Base-by-base conservation (phyloP, 2,329 filamentous ascomycete species). In the Colletotrichum endophyticum region DNA sequence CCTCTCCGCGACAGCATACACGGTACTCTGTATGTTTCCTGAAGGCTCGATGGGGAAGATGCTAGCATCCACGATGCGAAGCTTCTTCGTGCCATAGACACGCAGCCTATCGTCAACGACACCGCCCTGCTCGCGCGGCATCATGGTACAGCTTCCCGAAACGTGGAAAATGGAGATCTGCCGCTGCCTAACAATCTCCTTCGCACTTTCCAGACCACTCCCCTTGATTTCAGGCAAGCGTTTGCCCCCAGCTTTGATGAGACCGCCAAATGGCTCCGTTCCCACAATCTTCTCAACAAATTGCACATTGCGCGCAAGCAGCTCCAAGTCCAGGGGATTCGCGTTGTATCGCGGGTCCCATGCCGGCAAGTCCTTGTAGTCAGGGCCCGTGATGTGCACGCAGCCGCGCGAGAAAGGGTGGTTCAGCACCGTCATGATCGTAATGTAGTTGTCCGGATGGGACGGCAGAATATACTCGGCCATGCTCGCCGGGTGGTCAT, bases 371-470 rank as follows among this genome's bases (percentile, higher is more conserved):
- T 86, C 85, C 8, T 81, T 79, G 6, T 86, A 81, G 59, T 88
- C 85, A 2, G 84, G 72, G 6, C 85, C 85, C 13, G 83, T 84
- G 76, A 93, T 91, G 83, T 93, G 92, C 72, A 92, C 88, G 53
- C 86, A 86, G 7, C 92, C 92, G 0, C 91, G 88, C 3, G 90
- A 91, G 79, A 91, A 89, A 0, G 92, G 92, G 72, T 93, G 92
- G 70, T 90, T 90, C 30, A 92, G 89, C 76, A 91, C 91, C 0
- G 89, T 87, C 78, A 89, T 89, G 75, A 90, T 84, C 15, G 90
- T 89, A 68, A 92, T 86, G 80, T 90, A 91, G 79, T 92, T 89
- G 73, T 86, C 83, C 5, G 85, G 84, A 3, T 80, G 79, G 6
- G 78, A 78, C 32, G 83, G 71, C 27, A 75, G 25, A 7, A 75